Base-by-base conservation (phyloP, 805 yeast species). In the Komagataella pastoris region DNA sequence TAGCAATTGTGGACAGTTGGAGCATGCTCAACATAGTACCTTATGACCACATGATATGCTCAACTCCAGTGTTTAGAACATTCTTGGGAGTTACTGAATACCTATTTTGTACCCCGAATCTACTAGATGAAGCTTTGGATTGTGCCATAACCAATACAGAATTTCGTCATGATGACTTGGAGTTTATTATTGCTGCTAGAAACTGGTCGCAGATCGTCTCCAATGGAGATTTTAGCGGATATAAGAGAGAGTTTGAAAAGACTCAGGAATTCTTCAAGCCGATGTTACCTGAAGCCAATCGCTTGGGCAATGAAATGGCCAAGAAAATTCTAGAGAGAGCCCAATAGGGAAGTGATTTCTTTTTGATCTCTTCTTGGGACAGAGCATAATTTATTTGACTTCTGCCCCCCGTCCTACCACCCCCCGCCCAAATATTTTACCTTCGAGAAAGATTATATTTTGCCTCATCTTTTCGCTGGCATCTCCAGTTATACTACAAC, bases 1-100 rank as follows among this genome's bases (percentile, higher is more conserved):
- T 93, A 52, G 95, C 95, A 1, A 89, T 93, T 48, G 98, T 88
- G 1, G 98, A 93, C 66, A 83, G 93, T 61, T 93, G 99, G 99
- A 79, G 76, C 60, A 82, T 81, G 56, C 68, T 88, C 47, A 85
- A 84, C 1, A 88, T 93, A 46, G 83, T 85, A 43, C 99, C 99
- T 3, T 91, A 93, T 62, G 97, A 91, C 64, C 99, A 93, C 66
- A 90, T 91, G 68, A 90, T 91, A 54, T 91, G 98, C 63, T 87
- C 97, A 1, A 93, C 99, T 0, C 99, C 99, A 10, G 63, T 73
- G 30, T 93, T 91, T 63, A 76, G 98, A 63, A 88, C 93, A 46
- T 88, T 93, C 67, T 73, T 93, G 46, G 98, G 98, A 47, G 97
- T 93, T 21, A 80, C 96, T 0, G 97, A 93, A 63, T 91, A 88